Percentiles rank a stretch among this genome's conserved stretches.
Evolutionary conservation across 495 filamentous ascomycete genomes (phyloP).

Genomic region (Cairneyella variabilis): DNA sequence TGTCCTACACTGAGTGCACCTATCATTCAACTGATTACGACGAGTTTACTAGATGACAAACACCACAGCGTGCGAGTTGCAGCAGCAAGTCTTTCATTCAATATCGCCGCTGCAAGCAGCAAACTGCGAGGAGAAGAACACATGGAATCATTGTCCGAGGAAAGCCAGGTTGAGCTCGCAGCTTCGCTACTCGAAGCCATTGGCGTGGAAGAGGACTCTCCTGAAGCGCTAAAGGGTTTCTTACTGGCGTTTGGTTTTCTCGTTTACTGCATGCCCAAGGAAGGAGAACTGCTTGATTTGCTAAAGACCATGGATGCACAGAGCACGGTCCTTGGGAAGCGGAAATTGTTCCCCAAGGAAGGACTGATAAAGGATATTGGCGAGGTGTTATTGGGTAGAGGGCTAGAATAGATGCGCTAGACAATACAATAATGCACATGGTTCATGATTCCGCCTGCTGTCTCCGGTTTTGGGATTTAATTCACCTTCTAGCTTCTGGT

Average conservation of each 20-base stretch:
- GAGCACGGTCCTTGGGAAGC: conserved; percentile 53
- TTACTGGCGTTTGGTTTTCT: conserved; percentile 69
- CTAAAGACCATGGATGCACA: conserved; percentile 66
- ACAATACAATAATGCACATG: no score
- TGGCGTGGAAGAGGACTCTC: conserved; percentile 57
- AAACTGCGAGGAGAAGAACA: conserved; percentile 53
- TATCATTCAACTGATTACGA: conserved; percentile 44
- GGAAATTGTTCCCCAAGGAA: conserved; percentile 48
- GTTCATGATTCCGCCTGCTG: no score
- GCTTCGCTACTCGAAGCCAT: conserved; percentile 77
- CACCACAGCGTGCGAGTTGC: conserved; percentile 62
- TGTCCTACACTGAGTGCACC: conserved; percentile 33
- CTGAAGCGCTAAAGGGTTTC: conserved; percentile 68
- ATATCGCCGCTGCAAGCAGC: conserved; percentile 69
- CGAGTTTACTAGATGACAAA: conserved; percentile 49
- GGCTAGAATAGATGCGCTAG: conserved; percentile 24
- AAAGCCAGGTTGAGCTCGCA: conserved; percentile 71
- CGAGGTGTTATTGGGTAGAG: conserved; percentile 39
- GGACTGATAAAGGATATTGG: conserved; percentile 58
- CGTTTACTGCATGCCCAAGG: conserved; percentile 62
- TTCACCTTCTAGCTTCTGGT: no score
- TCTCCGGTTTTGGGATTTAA: no score
- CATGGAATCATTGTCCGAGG: conserved; percentile 58
- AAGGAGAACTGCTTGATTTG: conserved; percentile 72
- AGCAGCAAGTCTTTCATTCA: conserved; percentile 79